phyloP scores from a whole-genome alignment of 1,139 yeast species.

The Yamadazyma friedrichii region DNA sequence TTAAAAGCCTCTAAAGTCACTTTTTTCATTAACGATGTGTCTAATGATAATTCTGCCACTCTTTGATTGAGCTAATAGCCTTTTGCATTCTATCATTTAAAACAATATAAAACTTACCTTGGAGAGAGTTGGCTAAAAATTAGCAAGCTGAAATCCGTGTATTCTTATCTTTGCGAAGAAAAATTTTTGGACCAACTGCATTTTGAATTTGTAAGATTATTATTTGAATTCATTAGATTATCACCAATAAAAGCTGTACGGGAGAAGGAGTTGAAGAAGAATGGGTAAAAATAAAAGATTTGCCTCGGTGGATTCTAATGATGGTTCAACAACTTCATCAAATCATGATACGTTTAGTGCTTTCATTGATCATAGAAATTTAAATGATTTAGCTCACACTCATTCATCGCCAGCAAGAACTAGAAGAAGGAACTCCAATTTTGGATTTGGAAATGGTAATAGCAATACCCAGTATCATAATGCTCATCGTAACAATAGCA shows the following conservation, averaged over 20 bases:
- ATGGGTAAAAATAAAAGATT: constrained; percentile 4
- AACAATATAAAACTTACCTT: too few relatives aligned
- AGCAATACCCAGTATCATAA: background rate
- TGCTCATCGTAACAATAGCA: background rate
- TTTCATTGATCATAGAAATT: constrained; percentile 35
- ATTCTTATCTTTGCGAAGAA: background rate
- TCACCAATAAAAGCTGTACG: too few relatives aligned
- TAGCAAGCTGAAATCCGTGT: background rate
- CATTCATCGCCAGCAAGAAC: constrained; percentile 35
- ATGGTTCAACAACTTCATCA: constrained; percentile 4
- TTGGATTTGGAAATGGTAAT: background rate
- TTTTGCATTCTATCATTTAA: too few relatives aligned
- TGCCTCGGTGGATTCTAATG: constrained; percentile 2
- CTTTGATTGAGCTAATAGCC: too few relatives aligned
- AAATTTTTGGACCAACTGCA: background rate
- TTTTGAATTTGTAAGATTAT: too few relatives aligned
- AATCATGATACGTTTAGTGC: constrained; percentile 11
- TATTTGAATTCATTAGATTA: too few relatives aligned
- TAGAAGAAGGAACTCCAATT: constrained; percentile 24
- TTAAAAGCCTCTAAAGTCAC: too few relatives aligned
- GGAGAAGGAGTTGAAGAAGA: too few relatives aligned
- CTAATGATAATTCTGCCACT: too few relatives aligned
- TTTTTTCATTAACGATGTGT: too few relatives aligned
- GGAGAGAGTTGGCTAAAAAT: too few relatives aligned
- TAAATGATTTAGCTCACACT: constrained; percentile 27